phyloP scores from a whole-genome alignment of 225 moss, liverwort and hornwort species.

The Antitrichia curtipendula region DNA sequence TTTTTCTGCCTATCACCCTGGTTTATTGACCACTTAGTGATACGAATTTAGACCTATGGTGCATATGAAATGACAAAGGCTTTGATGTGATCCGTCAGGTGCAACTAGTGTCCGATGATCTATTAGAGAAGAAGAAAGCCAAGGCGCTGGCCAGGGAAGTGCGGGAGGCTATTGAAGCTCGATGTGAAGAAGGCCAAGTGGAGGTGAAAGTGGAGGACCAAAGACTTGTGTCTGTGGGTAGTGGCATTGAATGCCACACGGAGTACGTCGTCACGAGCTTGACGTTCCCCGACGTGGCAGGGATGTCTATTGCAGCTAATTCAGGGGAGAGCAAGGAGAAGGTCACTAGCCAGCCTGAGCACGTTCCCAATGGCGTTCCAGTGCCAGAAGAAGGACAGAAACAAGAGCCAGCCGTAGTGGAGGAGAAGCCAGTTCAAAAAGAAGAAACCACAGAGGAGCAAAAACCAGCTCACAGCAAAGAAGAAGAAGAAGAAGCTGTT shows the following conservation, averaged over 20 bases:
- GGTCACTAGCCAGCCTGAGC: not conserved
- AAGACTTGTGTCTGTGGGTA: constrained; percentile 1
- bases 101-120: constrained; percentile 32
- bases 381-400: not conserved
- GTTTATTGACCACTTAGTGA: not conserved
- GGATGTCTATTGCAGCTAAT: not conserved
- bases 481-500: not conserved
- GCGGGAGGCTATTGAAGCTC: not conserved
- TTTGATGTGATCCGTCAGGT: constrained; percentile 3
- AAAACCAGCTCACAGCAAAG: not conserved
- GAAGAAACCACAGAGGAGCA: not conserved
- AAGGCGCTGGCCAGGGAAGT: constrained; percentile 1
- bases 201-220: not conserved
- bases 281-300: not conserved
- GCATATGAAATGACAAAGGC: not conserved
- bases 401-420: not conserved
- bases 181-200: not conserved
- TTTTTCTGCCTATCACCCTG: not conserved
- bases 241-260: not conserved
- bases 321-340: not conserved
- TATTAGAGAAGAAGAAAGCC: not conserved
- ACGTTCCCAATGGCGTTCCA: not conserved
- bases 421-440: not conserved
- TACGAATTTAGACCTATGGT: not conserved
- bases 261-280: constrained; percentile 11